Evolutionary conservation across 495 filamentous ascomycete genomes (phyloP).

Genomic region (Penicillium malachiteum): DNA sequence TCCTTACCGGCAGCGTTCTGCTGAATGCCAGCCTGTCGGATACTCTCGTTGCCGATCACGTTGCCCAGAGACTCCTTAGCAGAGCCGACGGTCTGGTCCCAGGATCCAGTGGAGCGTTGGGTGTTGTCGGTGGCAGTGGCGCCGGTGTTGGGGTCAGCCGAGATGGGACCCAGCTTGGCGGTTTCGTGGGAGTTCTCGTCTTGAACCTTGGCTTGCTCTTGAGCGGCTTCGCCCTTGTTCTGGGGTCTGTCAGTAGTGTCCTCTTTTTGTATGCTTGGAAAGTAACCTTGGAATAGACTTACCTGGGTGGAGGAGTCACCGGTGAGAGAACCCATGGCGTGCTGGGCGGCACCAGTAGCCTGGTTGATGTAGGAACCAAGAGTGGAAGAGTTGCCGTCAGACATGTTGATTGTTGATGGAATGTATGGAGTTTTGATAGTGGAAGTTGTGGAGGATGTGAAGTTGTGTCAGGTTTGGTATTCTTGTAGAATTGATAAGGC

Average conservation of each 20-base stretch:
- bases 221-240: conserved; percentile 54
- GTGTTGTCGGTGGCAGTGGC: conserved; percentile 70
- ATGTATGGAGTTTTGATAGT: background rate
- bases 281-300: conserved; percentile 16
- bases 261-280: no score
- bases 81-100: conserved; percentile 84
- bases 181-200: conserved; percentile 65
- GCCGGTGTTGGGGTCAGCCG: conserved; percentile 65
- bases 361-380: conserved; percentile 78
- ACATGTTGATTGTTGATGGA: conserved; percentile 47
- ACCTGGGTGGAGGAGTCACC: conserved; percentile 70
- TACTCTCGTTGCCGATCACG: conserved; percentile 66
- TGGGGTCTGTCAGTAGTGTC: conserved; percentile 20
- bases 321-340: conserved; percentile 67
- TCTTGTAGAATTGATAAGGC: background rate
- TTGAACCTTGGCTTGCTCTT: conserved; percentile 60
- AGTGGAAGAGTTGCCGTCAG: conserved; percentile 66
- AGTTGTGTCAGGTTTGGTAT: background rate
- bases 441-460: background rate
- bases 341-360: conserved; percentile 72
- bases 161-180: conserved; percentile 64
- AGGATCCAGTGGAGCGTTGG: conserved; percentile 67
- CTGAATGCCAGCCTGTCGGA: conserved; percentile 70
- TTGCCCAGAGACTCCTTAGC: conserved; percentile 82
- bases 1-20: conserved; percentile 81